Evolutionary conservation across 2,329 filamentous ascomycete genomes (phyloP), one percentile per base, ranked within the genome.

Genomic region (Stenocarpella maydis): DNA sequence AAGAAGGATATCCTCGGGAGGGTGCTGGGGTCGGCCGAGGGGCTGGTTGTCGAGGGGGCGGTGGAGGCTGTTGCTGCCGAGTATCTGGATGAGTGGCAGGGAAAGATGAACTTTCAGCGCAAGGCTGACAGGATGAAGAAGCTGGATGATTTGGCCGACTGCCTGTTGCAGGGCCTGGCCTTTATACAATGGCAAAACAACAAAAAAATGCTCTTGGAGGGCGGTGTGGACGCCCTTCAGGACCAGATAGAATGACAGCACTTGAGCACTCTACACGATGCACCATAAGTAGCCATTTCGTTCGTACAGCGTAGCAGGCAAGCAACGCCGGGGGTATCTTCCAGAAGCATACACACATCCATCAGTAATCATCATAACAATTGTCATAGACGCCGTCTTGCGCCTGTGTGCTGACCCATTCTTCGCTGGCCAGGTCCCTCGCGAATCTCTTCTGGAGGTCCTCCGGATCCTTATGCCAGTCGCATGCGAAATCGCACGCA

Each of bases 71-170:
- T 80, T 58, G 80, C 77, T 19, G 72, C 74, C 15, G 75, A 71
- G 55, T 82, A 81, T 75, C 75, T 78, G 69, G 75, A 73, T 55
- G 69, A 60, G 37, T 65, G 63, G 73, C 69, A 52, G 45, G 74
- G 71, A 50, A 74, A 68, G 52, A 73, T 72, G 69, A 73, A 74
- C 65, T 72, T 68, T 61, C 72, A 72, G 73, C 76, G 73, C 58
- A 77, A 71, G 70, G 76, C 34, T 69, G 74, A 75, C 68, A 74
- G 74, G 69, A 72, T 77, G 60, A 77, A 72, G n/a, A 96, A 96
- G 79, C 78, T 95, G 65, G 93, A 97, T 78, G 93, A 97, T 81
- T 80, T 97, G 61, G 91, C 93, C 0, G 93, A 97, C 81, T 92
- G 90, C 76, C 80, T 96, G 31, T 77, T 96, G 66, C 93, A 97